These are phyloP conservation scores for Ammopiptanthus mongolicus DNA, from an alignment of 306 rosid genomes.

Conservation along the genomic window DNA sequence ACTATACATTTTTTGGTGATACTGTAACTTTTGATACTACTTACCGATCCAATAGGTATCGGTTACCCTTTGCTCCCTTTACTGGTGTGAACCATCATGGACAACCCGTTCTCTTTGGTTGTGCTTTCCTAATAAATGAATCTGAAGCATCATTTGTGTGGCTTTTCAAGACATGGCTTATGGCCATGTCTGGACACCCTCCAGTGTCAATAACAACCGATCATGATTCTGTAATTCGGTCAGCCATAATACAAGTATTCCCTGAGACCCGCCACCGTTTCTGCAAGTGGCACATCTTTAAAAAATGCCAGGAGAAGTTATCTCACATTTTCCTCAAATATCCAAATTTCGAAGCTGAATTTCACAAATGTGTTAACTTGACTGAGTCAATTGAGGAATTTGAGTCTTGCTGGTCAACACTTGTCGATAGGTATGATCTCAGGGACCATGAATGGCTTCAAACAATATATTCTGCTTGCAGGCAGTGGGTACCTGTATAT, in stretches of 20 bases:
- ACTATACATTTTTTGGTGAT: conserved; percentile 84
- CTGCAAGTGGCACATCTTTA: conserved; percentile 99
- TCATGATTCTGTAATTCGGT: conserved; percentile 76
- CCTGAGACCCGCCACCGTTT: conserved; percentile 90
- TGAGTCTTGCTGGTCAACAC: conserved; percentile 89
- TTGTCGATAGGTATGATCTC: conserved; percentile 75
- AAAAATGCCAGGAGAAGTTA: conserved; percentile 91
- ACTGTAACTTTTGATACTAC: conserved; percentile 98
- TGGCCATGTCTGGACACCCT: conserved; percentile 82
- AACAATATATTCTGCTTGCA: conserved; percentile 62
- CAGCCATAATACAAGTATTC: conserved; percentile 73
- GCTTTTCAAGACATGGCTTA: conserved; percentile 92
- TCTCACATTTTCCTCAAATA: conserved; percentile 82
- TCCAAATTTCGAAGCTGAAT: conserved; percentile 92
- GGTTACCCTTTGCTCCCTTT: conserved; percentile 95
- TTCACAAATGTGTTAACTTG: conserved; percentile 92
- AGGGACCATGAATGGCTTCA: conserved; percentile 98
- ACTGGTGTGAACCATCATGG: conserved; percentile 97
- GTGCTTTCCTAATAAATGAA: conserved; percentile 90
- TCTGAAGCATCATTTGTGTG: conserved; percentile 87
- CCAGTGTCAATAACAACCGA: conserved; percentile 95
- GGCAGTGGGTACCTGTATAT: conserved; percentile 96
- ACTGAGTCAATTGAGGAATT: conserved; percentile 91
- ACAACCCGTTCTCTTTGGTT: conserved; percentile 93
- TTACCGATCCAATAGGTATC: conserved; percentile 93